Evolutionary conservation across 148 eudicot genomes (phyloP).

Genomic region (Talinum fruticosum): DNA sequence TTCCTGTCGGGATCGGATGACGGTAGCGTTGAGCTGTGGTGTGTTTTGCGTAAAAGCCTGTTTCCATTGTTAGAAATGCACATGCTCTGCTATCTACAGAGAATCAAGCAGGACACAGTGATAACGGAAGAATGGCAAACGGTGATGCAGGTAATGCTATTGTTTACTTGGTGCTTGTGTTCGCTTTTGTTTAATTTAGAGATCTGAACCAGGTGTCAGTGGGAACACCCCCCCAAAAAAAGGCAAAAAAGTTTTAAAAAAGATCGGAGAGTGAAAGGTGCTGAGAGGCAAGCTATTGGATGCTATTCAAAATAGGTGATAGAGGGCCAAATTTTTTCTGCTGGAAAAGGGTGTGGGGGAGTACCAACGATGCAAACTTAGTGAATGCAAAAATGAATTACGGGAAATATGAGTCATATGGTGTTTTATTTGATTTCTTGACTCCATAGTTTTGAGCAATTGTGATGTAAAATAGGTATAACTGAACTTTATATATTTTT

Average conservation of each 20-base stretch:
- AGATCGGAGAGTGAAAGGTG: too few relatives aligned
- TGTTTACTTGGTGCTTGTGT: background rate
- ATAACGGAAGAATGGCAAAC: slow-evolving; percentile 46
- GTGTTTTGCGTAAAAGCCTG: slow-evolving; percentile 70
- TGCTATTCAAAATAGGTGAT: background rate
- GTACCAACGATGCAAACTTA: background rate
- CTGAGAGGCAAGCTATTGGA: background rate
- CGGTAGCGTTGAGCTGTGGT: slow-evolving; percentile 97
- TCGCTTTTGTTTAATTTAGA: background rate
- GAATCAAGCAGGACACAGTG: slow-evolving; percentile 28
- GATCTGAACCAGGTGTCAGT: too few relatives aligned
- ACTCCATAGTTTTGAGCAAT: background rate
- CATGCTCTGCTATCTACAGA: slow-evolving; percentile 40
- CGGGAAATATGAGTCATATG: background rate
- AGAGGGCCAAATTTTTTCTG: background rate
- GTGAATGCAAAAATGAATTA: background rate
- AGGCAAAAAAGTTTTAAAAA: too few relatives aligned
- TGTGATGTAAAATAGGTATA: background rate
- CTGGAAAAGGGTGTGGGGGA: background rate
- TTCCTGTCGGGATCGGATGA: slow-evolving; percentile 94
- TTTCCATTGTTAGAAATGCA: slow-evolving; percentile 80
- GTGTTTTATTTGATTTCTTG: background rate
- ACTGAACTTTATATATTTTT: background rate
- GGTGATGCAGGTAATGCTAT: slow-evolving; percentile 57
- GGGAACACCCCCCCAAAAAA: too few relatives aligned